Conservation (phyloP, 345 rosid genomes). For the Aegle marmelos region DNA sequence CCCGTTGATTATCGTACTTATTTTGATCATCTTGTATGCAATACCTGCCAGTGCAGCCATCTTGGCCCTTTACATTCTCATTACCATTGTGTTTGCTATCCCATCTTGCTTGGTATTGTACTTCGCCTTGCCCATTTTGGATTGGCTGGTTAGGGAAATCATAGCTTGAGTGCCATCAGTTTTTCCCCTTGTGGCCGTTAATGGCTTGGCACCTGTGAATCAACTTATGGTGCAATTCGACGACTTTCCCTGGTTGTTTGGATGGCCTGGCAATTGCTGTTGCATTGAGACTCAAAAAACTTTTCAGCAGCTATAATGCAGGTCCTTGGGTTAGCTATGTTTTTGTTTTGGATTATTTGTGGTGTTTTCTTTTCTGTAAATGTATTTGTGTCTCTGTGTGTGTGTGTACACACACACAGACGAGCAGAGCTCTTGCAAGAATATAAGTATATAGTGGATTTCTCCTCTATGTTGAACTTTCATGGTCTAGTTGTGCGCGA, state of each 20-base stretch:
- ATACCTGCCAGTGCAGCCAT: conserved; percentile 68
- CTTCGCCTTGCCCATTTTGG: conserved; percentile 57
- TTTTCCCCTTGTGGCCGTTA: neutral
- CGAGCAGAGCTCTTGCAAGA: neutral
- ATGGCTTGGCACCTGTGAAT: conserved; percentile 3
- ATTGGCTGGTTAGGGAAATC: conserved; percentile 72
- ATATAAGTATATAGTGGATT: neutral
- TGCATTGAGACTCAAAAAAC: neutral
- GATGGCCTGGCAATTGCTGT: neutral
- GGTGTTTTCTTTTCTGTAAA: neutral
- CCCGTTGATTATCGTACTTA: conserved; percentile 53
- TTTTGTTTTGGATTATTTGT: too few species aligned
- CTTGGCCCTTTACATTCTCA: conserved; percentile 48
- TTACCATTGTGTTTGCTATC: conserved; percentile 58
- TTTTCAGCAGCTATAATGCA: neutral
- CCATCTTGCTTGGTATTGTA: conserved; percentile 64
- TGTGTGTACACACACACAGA: too few species aligned
- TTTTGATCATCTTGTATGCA: conserved; percentile 50
- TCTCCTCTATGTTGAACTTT: neutral
- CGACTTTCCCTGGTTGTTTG: neutral
- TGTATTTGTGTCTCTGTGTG: neutral
- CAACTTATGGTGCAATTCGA: conserved; percentile 10
- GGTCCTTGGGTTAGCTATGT: neutral
- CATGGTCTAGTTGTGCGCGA: neutral
- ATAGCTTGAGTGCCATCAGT: conserved; percentile 25